These are phyloP conservation scores for Trichoderma sp. DNA, from an alignment of 2,329 filamentous ascomycete genomes.

Conservation along the genomic window DNA sequence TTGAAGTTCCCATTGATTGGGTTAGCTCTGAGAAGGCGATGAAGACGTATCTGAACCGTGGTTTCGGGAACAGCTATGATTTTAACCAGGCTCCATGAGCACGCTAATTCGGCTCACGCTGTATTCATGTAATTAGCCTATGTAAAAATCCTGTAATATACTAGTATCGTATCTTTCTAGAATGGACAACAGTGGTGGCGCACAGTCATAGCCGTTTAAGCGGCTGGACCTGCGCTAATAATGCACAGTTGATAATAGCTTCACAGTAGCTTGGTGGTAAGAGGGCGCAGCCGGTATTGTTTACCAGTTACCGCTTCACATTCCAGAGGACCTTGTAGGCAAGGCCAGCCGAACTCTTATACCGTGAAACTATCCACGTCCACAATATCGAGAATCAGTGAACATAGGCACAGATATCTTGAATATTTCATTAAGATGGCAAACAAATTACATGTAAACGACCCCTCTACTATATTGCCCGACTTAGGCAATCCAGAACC, in stretches of 20 bases:
- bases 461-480: neutral
- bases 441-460: neutral
- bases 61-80: constrained; percentile 62
- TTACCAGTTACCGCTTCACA: neutral
- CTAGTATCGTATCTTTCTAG: neutral
- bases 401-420: neutral
- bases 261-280: neutral
- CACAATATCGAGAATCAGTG: neutral
- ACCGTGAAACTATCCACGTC: neutral
- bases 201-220: neutral
- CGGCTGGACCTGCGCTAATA: neutral
- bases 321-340: too few species aligned
- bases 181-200: neutral
- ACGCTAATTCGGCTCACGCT: neutral
- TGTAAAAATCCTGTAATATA: neutral
- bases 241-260: neutral
- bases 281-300: too few species aligned
- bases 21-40: constrained; percentile 41
- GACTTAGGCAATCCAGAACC: constrained; percentile 41
- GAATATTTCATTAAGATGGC: neutral
- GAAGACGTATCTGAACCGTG: constrained; percentile 51
- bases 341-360: neutral
- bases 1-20: constrained; percentile 54
- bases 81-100: constrained; percentile 47
- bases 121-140: neutral